phyloP scores from a whole-genome alignment of 306 rosid species.

The Nissolia schottii region DNA sequence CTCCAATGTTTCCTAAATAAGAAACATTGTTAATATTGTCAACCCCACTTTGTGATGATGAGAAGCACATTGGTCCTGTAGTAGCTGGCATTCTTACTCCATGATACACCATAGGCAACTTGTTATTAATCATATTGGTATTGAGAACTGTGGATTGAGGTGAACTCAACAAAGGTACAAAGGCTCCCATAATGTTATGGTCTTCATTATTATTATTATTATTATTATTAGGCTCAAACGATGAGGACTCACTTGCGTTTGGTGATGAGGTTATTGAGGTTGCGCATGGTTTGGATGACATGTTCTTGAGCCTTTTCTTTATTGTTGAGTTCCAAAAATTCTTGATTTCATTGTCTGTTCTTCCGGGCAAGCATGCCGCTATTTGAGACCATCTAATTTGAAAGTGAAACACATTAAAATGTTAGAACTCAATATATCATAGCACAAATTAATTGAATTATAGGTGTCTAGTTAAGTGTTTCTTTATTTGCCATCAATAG shows the following conservation, averaged over 20 bases:
- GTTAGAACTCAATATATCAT: slow-evolving; percentile 18
- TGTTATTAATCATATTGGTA: slow-evolving; percentile 47
- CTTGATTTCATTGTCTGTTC: slow-evolving; percentile 94
- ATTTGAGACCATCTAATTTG: slow-evolving; percentile 95
- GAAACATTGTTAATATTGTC: not conserved
- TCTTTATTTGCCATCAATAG: not conserved
- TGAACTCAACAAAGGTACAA: slow-evolving; percentile 45
- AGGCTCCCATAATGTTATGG: slow-evolving; percentile 23
- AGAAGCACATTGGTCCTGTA: slow-evolving; percentile 32
- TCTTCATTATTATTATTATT: too few relatives aligned
- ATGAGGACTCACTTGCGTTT: slow-evolving; percentile 60
- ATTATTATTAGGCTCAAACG: slow-evolving; percentile 39
- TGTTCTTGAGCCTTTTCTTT: slow-evolving; percentile 77
- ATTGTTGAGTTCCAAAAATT: slow-evolving; percentile 96
- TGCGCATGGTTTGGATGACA: slow-evolving; percentile 40
- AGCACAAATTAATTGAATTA: not conserved
- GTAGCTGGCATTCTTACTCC: slow-evolving; percentile 30
- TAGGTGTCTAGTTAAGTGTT: not conserved
- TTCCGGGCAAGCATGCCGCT: slow-evolving; percentile 84
- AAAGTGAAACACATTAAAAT: not conserved
- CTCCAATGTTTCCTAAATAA: slow-evolving; percentile 36
- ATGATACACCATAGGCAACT: slow-evolving; percentile 37
- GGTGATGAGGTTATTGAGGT: slow-evolving; percentile 50
- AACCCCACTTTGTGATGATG: slow-evolving; percentile 34
- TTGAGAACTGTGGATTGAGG: slow-evolving; percentile 33